Evolutionary conservation across 148 eudicot species (phyloP).

Genomic region (Silene uniflora): DNA sequence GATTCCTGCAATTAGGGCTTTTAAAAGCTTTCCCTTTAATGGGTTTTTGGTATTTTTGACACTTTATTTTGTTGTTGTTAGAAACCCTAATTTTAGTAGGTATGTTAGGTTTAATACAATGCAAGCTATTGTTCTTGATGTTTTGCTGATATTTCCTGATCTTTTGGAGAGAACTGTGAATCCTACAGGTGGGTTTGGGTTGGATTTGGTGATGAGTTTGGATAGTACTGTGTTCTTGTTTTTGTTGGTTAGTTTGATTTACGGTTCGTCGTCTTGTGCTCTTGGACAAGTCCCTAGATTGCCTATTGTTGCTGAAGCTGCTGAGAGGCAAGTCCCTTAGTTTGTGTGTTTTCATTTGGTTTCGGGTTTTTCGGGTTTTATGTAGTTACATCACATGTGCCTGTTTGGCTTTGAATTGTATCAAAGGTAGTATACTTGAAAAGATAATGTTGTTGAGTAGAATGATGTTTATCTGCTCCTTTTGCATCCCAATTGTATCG

Average conservation of each 20-base stretch:
- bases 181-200: conserved; percentile 71
- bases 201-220: conserved; percentile 87
- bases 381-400: neutral
- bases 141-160: conserved; percentile 81
- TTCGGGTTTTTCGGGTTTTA: neutral
- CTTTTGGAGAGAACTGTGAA: conserved; percentile 64
- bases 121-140: conserved; percentile 92
- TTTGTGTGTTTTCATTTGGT: neutral
- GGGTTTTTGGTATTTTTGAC: conserved; percentile 71
- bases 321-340: conserved; percentile 84
- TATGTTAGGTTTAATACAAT: conserved; percentile 90
- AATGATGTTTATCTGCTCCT: conserved; percentile 6
- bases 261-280: conserved; percentile 73
- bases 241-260: conserved; percentile 71
- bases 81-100: conserved; percentile 79
- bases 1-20: conserved; percentile 72
- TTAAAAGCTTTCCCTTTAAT: conserved; percentile 82
- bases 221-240: conserved; percentile 91
- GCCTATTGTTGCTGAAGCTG: conserved; percentile 95
- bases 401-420: neutral
- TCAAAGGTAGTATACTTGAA: neutral
- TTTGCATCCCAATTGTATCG: neutral
- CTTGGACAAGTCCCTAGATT: conserved; percentile 76
- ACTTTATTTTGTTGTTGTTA: conserved; percentile 75
- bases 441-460: neutral